A percentile compares a stretch with the other conserved stretches of the same genome.
Evolutionary conservation across 495 filamentous ascomycete genomes (phyloP).

Genomic region (Aspergillus campestris): DNA sequence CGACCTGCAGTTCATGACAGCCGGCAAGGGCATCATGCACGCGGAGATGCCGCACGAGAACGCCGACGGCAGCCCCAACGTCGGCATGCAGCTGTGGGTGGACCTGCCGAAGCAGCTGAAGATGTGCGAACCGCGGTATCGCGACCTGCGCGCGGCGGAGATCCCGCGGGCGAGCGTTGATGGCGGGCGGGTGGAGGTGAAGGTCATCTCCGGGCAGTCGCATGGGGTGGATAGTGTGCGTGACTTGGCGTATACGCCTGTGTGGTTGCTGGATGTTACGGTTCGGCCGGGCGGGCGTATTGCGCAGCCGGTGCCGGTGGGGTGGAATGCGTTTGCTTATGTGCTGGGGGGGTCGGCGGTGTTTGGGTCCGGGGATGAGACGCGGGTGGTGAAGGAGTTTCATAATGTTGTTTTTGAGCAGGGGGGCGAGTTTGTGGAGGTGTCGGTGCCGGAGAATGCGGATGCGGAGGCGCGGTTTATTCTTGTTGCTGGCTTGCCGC

Average conservation of each 20-base stretch:
- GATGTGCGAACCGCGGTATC: slow-evolving; percentile 82
- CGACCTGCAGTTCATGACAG: slow-evolving; percentile 97
- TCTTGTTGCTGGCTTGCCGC: slow-evolving; percentile 73
- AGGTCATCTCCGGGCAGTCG: slow-evolving; percentile 79
- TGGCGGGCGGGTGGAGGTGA: slow-evolving; percentile 64
- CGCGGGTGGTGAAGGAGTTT: slow-evolving; percentile 55
- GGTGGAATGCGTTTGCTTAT: slow-evolving; percentile 91
- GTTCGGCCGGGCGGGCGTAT: slow-evolving; percentile 71
- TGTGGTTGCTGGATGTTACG: slow-evolving; percentile 86
- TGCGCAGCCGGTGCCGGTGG: slow-evolving; percentile 61
- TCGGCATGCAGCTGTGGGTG: slow-evolving; percentile 93
- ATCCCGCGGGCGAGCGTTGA: slow-evolving; percentile 65
- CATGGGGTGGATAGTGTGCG: slow-evolving; percentile 79
- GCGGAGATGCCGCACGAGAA: slow-evolving; percentile 91
- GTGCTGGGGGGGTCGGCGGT: slow-evolving; percentile 60
- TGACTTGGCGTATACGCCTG: slow-evolving; percentile 89
- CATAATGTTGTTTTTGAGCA: slow-evolving; percentile 89
- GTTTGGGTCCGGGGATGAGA: slow-evolving; percentile 53
- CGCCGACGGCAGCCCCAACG: slow-evolving; percentile 63
- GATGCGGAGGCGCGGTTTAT: slow-evolving; percentile 62
- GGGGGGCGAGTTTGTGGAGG: slow-evolving; percentile 63
- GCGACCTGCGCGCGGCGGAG: slow-evolving; percentile 68
- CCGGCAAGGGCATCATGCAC: slow-evolving; percentile 86
- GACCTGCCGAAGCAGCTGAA: slow-evolving; percentile 79
- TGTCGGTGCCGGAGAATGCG: slow-evolving; percentile 59